Evolutionary conservation across 192 early-diverging fungal species (phyloP), one percentile per base, ranked within the genome.

Genomic region (Thamnidium elegans): DNA sequence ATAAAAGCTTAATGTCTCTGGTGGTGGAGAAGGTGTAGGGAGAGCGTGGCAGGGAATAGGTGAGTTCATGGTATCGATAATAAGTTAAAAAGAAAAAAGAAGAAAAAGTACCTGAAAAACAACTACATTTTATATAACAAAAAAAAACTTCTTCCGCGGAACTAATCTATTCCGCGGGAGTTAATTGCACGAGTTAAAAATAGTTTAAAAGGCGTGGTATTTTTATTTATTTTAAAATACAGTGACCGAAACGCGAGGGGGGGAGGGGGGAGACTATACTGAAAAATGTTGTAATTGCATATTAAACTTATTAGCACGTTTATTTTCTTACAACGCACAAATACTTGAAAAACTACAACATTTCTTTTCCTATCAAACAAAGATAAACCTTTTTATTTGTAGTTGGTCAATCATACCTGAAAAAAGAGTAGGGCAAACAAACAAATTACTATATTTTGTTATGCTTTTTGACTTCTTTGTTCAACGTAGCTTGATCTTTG

Each of bases 1-100:
- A 66, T 42, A 30, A 5, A 42, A 36, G 4, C 30, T 32, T 31
- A 26, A 30, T 15, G 51, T 51, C 13, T 45, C 50, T 52, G 53
- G 54, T 67, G 54, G 55, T 13, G 65, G 55, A 3, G 53, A 47
- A 14, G 52, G 65, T 15, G 65, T 67, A 14, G 54, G 26, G 13
- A 58, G 65, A 13, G 20, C 45, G n/a, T 54, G 43, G 13, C 36
- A 21, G 3, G 55, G 42, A 20, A 42, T 31, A n/a, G 39, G 13
- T 11, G 11, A 26, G 19, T 45, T 43, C 21, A 15, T 45, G 14
- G 21, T 30, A 23, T 43, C 19, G 13, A 58, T 20, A 42, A 14
- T 23, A 42, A 45, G 13, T 42, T 19, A 26, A 21, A 36, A 39
- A 55, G 55, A 67, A 32, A 58, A 59, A 45, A 59, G 39, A 44